Base-by-base conservation (phyloP, 176 grass and related monocot genomes). In the Calamus simplicifolius region DNA sequence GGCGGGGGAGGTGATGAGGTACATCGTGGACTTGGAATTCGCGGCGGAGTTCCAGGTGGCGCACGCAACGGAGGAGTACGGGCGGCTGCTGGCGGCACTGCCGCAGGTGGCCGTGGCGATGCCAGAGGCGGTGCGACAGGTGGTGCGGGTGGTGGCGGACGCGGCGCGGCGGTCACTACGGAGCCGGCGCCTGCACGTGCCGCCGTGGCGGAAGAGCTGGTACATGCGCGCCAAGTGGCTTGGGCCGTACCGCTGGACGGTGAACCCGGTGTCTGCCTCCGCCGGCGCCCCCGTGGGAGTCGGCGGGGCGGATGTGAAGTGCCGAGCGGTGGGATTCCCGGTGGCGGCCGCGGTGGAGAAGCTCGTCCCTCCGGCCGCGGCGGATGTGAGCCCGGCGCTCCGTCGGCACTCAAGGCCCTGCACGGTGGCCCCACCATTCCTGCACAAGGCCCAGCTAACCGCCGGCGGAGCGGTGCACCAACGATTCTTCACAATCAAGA, bases 211-310 rank as follows among this genome's bases (percentile, higher is more conserved):
- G 27, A 96, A 96, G 75, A 87, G 63, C 14, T 70, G 86, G 1
- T 90, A 85, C 80, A 87, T 96, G 86, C 77, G 85, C 49, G 86
- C 86, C 82, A 96, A 96, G 76, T 96, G 91, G 86, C 91, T 96
- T 30, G 91, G 80, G 0, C 74, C 83, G 1, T 96, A 96, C 77
- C 85, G 88, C 62, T 59, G 94, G 35, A 83, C 78, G 15, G 82
- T 79, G 13, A 69, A 63, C 28, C 62, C 72, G 18, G 25, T 72
- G 16, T 29, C 68, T 25, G 0, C 62, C 59, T 4, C 62, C 4
- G 7, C 48, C 14, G 66, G 72, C 5, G 23, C 66, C 35, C 14
- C 72, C 0, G 27, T 6, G n/a, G 48, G 63, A 43, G 35, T 7
- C 6, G 35, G 35, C 35, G 35, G 35, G 10, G 35, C 35, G 18